Evolutionary conservation across 163 green algal genomes (phyloP).

Genomic region (Trebouxia gelatinosa): DNA sequence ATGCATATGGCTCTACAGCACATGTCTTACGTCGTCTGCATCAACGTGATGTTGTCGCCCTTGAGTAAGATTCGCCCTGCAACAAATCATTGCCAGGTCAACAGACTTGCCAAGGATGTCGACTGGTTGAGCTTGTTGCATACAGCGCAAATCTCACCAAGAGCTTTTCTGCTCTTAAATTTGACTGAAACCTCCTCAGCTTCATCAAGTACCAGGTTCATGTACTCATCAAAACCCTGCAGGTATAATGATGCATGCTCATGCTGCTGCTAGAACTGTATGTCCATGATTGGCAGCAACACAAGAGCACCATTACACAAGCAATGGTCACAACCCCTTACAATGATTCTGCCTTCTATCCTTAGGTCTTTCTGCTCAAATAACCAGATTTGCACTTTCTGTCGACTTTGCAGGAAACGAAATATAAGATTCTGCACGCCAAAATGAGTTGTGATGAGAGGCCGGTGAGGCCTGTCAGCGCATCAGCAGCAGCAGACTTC

Average conservation of each 20-base stretch:
- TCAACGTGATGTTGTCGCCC: conserved; percentile 98
- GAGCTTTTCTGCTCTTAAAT: conserved; percentile 82
- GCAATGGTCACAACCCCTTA: conserved; percentile 48
- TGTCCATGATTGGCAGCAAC: too few relatives aligned
- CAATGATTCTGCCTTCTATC: conserved; percentile 96
- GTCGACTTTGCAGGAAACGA: conserved; percentile 93
- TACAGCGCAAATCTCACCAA: conserved; percentile 62
- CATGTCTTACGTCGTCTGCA: conserved; percentile 59
- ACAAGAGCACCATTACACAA: neutral
- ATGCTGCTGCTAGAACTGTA: too few relatives aligned
- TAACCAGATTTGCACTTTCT: conserved; percentile 97
- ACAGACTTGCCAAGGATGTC: too few relatives aligned
- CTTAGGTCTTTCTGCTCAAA: conserved; percentile 92
- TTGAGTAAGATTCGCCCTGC: conserved; percentile 93
- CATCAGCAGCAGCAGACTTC: conserved; percentile 19
- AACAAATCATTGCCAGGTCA: neutral
- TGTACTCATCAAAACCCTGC: conserved; percentile 50
- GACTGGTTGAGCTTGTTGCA: neutral
- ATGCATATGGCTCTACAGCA: neutral
- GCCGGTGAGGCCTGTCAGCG: neutral
- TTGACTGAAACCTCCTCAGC: conserved; percentile 96
- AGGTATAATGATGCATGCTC: too few relatives aligned
- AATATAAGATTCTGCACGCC: conserved; percentile 94
- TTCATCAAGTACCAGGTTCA: conserved; percentile 97
- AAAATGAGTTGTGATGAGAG: neutral